These are phyloP conservation scores for Trichoderma gracile DNA, from an alignment of 2,329 filamentous ascomycete species.

Conservation along the genomic window DNA sequence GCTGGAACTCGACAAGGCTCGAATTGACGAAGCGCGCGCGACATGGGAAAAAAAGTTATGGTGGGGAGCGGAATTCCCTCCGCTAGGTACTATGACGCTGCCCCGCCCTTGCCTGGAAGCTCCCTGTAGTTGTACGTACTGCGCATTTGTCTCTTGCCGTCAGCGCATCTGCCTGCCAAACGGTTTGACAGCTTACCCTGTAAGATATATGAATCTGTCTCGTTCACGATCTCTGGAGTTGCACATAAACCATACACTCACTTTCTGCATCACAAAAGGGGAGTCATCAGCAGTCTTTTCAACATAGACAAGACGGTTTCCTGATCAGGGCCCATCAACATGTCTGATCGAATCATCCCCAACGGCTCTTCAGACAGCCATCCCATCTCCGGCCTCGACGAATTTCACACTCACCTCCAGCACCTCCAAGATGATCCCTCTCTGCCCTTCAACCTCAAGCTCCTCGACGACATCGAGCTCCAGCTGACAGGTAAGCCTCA, in stretches of 20 bases:
- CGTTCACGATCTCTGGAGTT: not conserved
- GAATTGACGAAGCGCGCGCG: slow-evolving; percentile 8
- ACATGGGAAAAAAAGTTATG: slow-evolving; percentile 17
- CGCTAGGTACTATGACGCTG: slow-evolving; percentile 19
- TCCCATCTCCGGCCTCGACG: slow-evolving; percentile 54
- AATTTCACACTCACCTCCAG: slow-evolving; percentile 56
- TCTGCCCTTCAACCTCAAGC: slow-evolving; percentile 47
- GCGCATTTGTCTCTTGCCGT: slow-evolving; percentile 15
- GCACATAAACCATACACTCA: not conserved
- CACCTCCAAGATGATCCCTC: slow-evolving; percentile 48
- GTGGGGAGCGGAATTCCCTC: slow-evolving; percentile 26
- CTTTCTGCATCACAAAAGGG: too few relatives aligned
- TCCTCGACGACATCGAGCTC: slow-evolving; percentile 61
- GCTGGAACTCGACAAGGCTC: not conserved
- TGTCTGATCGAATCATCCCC: slow-evolving; percentile 40
- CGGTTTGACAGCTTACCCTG: not conserved
- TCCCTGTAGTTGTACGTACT: not conserved
- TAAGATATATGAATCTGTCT: not conserved
- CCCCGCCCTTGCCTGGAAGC: slow-evolving; percentile 23
- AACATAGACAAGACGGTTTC: not conserved
- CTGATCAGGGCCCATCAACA: slow-evolving; percentile 21
- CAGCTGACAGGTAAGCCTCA: slow-evolving; percentile 53
- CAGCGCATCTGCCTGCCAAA: slow-evolving; percentile 26
- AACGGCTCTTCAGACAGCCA: slow-evolving; percentile 43
- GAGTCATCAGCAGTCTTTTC: too few relatives aligned